These are phyloP conservation scores for Coleophoma cylindrospora DNA, from an alignment of 2,329 filamentous ascomycete species.

Conservation along the genomic window DNA sequence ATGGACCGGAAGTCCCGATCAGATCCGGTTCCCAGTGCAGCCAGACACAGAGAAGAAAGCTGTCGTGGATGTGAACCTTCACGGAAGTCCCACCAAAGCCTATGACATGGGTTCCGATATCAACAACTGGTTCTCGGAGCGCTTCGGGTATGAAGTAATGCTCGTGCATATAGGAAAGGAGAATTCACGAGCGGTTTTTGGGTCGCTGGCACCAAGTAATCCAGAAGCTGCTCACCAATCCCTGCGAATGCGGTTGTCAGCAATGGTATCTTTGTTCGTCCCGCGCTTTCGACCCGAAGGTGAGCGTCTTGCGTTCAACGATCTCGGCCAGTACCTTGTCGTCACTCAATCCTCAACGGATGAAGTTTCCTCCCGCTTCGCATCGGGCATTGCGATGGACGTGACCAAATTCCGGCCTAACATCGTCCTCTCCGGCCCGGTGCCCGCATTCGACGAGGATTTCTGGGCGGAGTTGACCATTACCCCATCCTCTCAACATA, in stretches of 20 bases:
- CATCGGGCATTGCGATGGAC: slow-evolving; percentile 45
- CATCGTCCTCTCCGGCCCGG: slow-evolving; percentile 59
- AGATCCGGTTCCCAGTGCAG: slow-evolving; percentile 49
- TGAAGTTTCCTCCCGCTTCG: slow-evolving; percentile 55
- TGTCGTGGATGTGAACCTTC: slow-evolving; percentile 49
- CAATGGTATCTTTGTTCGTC: slow-evolving; percentile 13
- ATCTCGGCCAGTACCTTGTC: slow-evolving; percentile 71
- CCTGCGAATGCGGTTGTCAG: slow-evolving; percentile 3
- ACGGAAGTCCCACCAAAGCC: slow-evolving; percentile 50
- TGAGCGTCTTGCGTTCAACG: slow-evolving; percentile 63
- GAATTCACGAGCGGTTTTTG: slow-evolving; percentile 55
- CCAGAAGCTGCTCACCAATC: slow-evolving; percentile 10
- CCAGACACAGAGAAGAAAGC: slow-evolving; percentile 39
- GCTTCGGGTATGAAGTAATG: slow-evolving; percentile 56
- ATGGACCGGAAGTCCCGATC: slow-evolving; percentile 19
- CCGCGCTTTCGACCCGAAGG: slow-evolving; percentile 11
- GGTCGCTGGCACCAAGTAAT: slow-evolving; percentile 25
- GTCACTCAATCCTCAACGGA: slow-evolving; percentile 65
- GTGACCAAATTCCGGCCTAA: slow-evolving; percentile 70
- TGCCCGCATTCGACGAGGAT: slow-evolving; percentile 60
- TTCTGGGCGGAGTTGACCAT: slow-evolving; percentile 62
- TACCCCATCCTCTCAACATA: neutral
- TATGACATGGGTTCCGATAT: slow-evolving; percentile 59
- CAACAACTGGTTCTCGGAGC: slow-evolving; percentile 62
- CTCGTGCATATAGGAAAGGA: slow-evolving; percentile 59